phyloP scores from a whole-genome alignment of 2,329 filamentous ascomycete species.

The Penicillium sp. region DNA sequence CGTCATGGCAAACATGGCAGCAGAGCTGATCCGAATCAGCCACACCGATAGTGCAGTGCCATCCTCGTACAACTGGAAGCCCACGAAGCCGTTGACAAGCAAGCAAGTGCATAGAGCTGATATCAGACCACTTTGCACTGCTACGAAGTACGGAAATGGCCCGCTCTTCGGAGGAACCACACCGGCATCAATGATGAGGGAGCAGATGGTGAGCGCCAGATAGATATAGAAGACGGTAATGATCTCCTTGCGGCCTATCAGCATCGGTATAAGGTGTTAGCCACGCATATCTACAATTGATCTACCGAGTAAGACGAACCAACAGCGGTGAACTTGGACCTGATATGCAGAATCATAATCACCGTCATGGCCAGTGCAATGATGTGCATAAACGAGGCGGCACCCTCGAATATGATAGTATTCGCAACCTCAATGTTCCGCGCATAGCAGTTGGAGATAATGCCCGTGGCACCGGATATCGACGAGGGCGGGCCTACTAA shows the following conservation, averaged over 20 bases:
- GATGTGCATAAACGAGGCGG: constrained; percentile 88
- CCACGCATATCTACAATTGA: neutral
- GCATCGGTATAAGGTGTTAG: constrained; percentile 7
- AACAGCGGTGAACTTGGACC: constrained; percentile 96
- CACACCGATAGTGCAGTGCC: constrained; percentile 90
- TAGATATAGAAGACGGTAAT: constrained; percentile 97
- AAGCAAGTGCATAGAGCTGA: constrained; percentile 85
- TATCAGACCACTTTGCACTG: constrained; percentile 75
- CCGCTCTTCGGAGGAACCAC: constrained; percentile 78
- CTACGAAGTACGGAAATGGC: constrained; percentile 86
- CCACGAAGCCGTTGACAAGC: constrained; percentile 95
- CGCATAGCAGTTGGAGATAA: constrained; percentile 87
- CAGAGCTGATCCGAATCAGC: constrained; percentile 75
- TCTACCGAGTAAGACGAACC: constrained; percentile 53
- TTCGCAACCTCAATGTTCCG: constrained; percentile 94
- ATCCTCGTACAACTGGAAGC: constrained; percentile 97
- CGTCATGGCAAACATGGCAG: constrained; percentile 77
- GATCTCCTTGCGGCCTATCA: constrained; percentile 61
- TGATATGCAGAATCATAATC: constrained; percentile 94
- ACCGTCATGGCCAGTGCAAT: constrained; percentile 85
- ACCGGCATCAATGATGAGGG: constrained; percentile 85
- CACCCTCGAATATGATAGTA: constrained; percentile 96
- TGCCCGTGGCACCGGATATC: constrained; percentile 67
- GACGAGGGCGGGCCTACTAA: constrained; percentile 64
- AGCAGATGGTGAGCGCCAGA: constrained; percentile 81